Conservation (phyloP, 1,284 basidiomycete genomes). For the Tetrapyrgos nigripes region DNA sequence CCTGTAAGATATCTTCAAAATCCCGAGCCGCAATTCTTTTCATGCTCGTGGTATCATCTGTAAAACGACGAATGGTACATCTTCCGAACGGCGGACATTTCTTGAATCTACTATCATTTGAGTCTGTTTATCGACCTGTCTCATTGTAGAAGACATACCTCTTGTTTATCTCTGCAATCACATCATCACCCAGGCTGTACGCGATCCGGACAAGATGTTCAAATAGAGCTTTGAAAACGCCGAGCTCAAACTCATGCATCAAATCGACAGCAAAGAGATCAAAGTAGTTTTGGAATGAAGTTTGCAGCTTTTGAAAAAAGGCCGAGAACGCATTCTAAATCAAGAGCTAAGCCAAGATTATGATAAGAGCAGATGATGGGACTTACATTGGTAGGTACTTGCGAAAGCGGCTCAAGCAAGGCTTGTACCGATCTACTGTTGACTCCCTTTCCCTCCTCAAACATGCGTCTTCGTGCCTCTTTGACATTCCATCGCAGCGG, state of each 20-base stretch:
- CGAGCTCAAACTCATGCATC: slow-evolving; percentile 22
- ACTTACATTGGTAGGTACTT: slow-evolving; percentile 4
- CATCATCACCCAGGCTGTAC: neutral
- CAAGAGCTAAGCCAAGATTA: no score
- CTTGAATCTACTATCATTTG: neutral
- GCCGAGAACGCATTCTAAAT: slow-evolving; percentile 10
- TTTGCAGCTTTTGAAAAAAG: slow-evolving; percentile 19
- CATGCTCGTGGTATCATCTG: slow-evolving; percentile 22
- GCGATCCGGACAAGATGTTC: slow-evolving; percentile 31
- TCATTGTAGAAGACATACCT: slow-evolving; percentile 9
- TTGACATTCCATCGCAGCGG: neutral
- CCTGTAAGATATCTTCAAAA: slow-evolving; percentile 30
- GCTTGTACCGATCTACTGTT: neutral
- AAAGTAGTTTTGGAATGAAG: slow-evolving; percentile 21
- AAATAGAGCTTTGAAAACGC: slow-evolving; percentile 32
- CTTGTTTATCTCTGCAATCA: slow-evolving; percentile 11
- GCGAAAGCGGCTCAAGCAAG: neutral
- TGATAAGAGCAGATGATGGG: no score
- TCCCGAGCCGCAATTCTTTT: slow-evolving; percentile 26
- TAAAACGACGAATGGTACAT: slow-evolving; percentile 22
- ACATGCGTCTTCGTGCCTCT: slow-evolving; percentile 27
- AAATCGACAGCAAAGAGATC: slow-evolving; percentile 21
- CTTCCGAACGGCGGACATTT: slow-evolving; percentile 21
- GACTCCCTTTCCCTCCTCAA: slow-evolving; percentile 21
- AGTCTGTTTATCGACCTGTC: neutral